These are phyloP conservation scores for Linnemannia elongata DNA, from an alignment of 192 early-diverging fungal species.

Conservation along the genomic window DNA sequence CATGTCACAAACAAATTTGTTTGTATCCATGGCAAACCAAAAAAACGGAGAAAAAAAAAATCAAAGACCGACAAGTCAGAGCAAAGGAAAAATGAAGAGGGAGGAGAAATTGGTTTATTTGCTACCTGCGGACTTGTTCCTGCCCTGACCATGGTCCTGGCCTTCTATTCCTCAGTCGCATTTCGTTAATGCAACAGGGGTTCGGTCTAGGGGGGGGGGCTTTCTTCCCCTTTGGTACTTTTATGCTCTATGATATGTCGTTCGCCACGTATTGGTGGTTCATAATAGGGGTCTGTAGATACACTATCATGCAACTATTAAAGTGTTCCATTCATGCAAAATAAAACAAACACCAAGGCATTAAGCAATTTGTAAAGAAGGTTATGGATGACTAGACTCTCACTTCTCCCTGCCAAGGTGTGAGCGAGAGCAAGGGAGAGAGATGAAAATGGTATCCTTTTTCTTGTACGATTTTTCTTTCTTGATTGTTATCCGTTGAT, in stretches of 20 bases:
- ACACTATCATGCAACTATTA: neutral
- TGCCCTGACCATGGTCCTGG: conserved; percentile 7
- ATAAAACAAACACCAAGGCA: neutral
- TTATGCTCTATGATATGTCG: neutral
- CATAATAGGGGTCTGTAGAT: neutral
- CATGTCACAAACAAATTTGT: neutral
- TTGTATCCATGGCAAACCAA: conserved; percentile 2
- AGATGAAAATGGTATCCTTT: neutral
- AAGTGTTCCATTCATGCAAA: neutral
- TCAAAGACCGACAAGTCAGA: neutral
- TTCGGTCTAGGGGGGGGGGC: neutral
- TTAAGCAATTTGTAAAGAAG: no score
- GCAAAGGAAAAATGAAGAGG: neutral
- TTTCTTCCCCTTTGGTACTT: neutral
- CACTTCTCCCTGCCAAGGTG: neutral
- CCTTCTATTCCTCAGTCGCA: neutral
- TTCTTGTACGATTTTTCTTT: neutral
- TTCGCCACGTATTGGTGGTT: neutral
- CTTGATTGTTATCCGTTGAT: neutral
- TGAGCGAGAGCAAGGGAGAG: neutral
- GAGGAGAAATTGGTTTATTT: neutral
- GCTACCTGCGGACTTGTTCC: neutral
- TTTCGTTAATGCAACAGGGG: neutral
- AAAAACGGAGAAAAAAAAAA: neutral
- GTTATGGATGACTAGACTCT: neutral